These are phyloP conservation scores for Tardiomyces blankii DNA, from an alignment of 1,139 yeast species.

Conservation along the genomic window DNA sequence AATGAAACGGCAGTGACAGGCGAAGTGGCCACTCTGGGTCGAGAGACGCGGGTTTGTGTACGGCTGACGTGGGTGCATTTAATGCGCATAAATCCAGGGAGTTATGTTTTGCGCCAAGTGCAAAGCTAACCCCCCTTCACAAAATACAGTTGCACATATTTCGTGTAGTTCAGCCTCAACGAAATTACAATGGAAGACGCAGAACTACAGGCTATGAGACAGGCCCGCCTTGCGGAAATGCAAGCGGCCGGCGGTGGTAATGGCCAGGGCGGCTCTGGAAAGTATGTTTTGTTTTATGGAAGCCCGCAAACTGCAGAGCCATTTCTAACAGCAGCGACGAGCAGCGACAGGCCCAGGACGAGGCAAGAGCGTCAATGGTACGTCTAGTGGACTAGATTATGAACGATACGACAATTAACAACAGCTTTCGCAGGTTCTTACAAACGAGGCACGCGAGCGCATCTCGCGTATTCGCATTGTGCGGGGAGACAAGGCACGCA, in stretches of 20 bases:
- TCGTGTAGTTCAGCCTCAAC: no score
- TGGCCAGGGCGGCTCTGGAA: slow-evolving; percentile 10
- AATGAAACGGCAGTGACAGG: no score
- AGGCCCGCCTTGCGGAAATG: slow-evolving; percentile 76
- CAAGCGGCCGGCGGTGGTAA: slow-evolving; percentile 27
- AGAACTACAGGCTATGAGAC: slow-evolving; percentile 79
- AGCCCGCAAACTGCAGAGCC: no score
- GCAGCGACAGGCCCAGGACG: slow-evolving; percentile 19
- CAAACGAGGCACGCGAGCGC: slow-evolving; percentile 79
- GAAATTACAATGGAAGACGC: slow-evolving; percentile 41
- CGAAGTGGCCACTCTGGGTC: no score
- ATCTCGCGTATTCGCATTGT: slow-evolving; percentile 80
- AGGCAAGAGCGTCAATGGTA: slow-evolving; percentile 25
- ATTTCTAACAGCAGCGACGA: slow-evolving; percentile 5
- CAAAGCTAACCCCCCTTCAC: no score
- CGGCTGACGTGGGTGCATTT: no score
- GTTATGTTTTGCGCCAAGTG: no score
- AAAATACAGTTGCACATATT: no score
- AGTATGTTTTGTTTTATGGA: no score
- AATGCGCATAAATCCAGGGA: no score
- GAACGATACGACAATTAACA: slow-evolving; percentile 19
- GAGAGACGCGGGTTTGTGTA: no score
- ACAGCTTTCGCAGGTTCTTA: slow-evolving; percentile 55
- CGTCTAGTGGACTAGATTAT: no score
- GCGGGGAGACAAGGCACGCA: slow-evolving; percentile 75